Evolutionary conservation across 73 alveolate species (phyloP).

Genomic region (Paramecium biaurelia): DNA sequence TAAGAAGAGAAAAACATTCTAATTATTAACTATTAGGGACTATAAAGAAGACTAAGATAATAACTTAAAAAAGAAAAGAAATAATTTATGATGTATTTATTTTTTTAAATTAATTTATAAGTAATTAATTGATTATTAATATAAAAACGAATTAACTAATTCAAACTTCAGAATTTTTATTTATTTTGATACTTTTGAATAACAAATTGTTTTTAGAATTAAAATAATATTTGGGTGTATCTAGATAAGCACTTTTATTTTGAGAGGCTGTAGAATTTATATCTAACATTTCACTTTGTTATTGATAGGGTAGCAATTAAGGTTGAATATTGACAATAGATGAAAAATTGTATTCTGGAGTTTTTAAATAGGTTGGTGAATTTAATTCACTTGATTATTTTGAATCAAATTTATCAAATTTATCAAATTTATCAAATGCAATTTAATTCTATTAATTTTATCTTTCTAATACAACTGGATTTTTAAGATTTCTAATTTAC

Average conservation of each 20-base stretch:
- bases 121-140: background rate
- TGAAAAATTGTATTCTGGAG: slow-evolving; percentile 5
- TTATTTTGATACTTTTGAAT: background rate
- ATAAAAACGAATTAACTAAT: background rate
- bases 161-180: background rate
- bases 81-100: too few relatives aligned
- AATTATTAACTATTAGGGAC: too few relatives aligned
- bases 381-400: background rate
- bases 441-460: background rate
- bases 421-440: background rate
- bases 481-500: background rate
- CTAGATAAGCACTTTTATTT: background rate
- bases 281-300: background rate
- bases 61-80: too few relatives aligned
- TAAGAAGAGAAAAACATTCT: too few relatives aligned
- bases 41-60: too few relatives aligned
- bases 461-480: background rate
- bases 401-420: background rate
- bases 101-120: too few relatives aligned
- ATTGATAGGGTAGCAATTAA: background rate
- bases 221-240: background rate
- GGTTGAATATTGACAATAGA: background rate
- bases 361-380: background rate
- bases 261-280: background rate
- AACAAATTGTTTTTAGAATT: background rate